These are phyloP conservation scores for Cardiospermum halicacabum DNA, from an alignment of 345 rosid genomes.

Conservation along the genomic window DNA sequence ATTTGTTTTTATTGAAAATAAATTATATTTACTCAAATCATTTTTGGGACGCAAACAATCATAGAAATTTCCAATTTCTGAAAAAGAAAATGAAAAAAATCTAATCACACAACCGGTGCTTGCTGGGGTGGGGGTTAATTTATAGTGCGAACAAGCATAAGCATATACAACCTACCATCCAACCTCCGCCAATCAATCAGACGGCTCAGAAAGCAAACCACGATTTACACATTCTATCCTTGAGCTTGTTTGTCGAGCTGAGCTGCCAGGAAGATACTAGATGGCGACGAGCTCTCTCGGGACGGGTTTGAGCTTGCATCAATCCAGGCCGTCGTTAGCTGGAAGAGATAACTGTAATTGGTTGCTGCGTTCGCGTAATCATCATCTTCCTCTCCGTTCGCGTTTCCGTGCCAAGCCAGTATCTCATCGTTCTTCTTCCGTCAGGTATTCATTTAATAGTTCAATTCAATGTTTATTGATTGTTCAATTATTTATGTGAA, in stretches of 20 bases:
- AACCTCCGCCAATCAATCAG: neutral
- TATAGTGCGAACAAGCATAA: neutral
- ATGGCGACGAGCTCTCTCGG: conserved; percentile 17
- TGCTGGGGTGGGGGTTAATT: neutral
- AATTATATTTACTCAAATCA: neutral
- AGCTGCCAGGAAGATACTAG: neutral
- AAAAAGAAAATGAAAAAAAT: neutral
- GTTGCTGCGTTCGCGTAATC: conserved; percentile 8
- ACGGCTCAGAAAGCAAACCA: neutral
- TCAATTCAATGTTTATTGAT: neutral
- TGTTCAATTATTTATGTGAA: neutral
- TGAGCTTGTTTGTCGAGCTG: too few relatives aligned
- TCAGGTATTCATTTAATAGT: conserved; percentile 2
- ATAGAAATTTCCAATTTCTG: neutral
- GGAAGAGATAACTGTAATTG: conserved; percentile 1
- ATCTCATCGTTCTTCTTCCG: conserved; percentile 6
- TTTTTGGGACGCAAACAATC: neutral
- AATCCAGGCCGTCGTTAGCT: conserved; percentile 5
- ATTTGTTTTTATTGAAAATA: neutral
- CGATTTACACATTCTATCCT: too few relatives aligned
- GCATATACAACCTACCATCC: neutral
- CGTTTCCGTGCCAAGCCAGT: conserved; percentile 4
- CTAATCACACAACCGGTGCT: too few relatives aligned
- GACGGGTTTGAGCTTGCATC: conserved; percentile 3
- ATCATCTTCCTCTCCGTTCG: conserved; percentile 4